Evolutionary conservation across 2,329 filamentous ascomycete species (phyloP), one percentile per base, ranked within the genome.

Genomic region (Penicillium sclerotiorum): DNA sequence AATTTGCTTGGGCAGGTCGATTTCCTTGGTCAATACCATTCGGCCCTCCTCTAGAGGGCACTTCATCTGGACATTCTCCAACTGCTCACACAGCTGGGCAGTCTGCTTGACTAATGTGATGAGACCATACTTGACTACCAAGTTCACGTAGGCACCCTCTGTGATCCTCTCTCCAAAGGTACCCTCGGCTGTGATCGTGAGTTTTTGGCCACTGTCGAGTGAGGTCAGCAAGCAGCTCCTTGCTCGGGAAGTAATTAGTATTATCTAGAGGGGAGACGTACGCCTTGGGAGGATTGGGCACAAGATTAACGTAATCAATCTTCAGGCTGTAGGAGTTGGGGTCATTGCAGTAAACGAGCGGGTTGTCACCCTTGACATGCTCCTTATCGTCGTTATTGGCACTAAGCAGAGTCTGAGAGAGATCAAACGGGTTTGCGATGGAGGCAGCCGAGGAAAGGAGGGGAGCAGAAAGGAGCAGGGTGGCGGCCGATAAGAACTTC

Each of bases 121-220:
- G 59, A 96, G 80, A 53, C 93, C 93, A 72, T 95, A 96, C 77
- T 96, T 96, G 75, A 99, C 93, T 59, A 86, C 82, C 33, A 99
- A 72, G 40, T 87, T 79, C 55, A 96, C 87, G 63, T 89, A 90
- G 52, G 93, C 90, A 50, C 90, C 93, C 50, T 90, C 70, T 47
- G 85, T 81, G 57, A 99, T 85, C 44, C 80, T 74, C 65, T 95
- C 74, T 60, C 80, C 81, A 57, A 97, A 81, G n/a, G 77, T 83
- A 49, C 93, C 94, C 25, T 76, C 79, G 39, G 92, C 94, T 57
- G 84, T 83, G 76, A 99, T 95, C 51, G 80, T 78, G 46, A 99
- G 85, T 17, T 82, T 82, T 62, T 84, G 60, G 63, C 93, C 94
- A 68, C 94, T 97, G 60, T 50, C 32, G 7, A 30, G 32, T 21